A percentile compares a stretch with the other conserved stretches of the same genome.
These are phyloP conservation scores for Sambucus nigra DNA, from an alignment of 129 eudicot species.

Conservation along the genomic window DNA sequence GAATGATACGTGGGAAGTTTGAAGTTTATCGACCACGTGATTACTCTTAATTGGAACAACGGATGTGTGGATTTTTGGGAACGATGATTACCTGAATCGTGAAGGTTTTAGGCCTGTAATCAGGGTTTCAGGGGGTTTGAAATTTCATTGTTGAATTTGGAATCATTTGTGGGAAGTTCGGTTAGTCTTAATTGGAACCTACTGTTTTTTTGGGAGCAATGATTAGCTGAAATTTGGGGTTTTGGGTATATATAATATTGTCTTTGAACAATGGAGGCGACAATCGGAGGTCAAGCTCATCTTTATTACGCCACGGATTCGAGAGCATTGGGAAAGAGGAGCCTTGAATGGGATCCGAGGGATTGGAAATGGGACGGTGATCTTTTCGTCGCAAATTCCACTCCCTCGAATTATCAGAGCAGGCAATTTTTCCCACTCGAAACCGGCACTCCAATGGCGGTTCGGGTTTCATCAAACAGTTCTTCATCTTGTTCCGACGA, in stretches of 20 bases:
- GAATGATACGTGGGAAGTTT: too few relatives aligned
- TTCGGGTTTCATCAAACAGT: conserved; percentile 22
- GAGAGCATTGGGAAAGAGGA: conserved; percentile 25
- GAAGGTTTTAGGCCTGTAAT: too few relatives aligned
- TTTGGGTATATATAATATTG: not conserved
- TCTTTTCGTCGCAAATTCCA: conserved; percentile 28
- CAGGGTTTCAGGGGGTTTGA: too few relatives aligned
- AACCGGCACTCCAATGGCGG: conserved; percentile 3
- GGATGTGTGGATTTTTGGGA: too few relatives aligned
- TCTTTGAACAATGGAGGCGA: conserved; percentile 21
- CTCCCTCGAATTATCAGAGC: conserved; percentile 10
- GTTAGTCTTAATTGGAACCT: not conserved
- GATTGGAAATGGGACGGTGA: conserved; percentile 54
- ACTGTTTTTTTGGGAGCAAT: not conserved
- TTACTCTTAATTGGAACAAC: too few relatives aligned
- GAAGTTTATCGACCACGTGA: too few relatives aligned
- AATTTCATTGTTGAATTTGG: too few relatives aligned
- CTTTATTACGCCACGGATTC: conserved; percentile 9
- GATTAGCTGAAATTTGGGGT: not conserved
- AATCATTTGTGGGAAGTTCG: too few relatives aligned
- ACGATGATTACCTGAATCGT: too few relatives aligned
- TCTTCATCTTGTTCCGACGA: conserved; percentile 31
- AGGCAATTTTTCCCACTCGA: conserved; percentile 26
- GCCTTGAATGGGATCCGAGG: conserved; percentile 38
- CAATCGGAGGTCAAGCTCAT: conserved; percentile 16